phyloP scores from a whole-genome alignment of 805 yeast species.

The Metschnikowia borealis region DNA sequence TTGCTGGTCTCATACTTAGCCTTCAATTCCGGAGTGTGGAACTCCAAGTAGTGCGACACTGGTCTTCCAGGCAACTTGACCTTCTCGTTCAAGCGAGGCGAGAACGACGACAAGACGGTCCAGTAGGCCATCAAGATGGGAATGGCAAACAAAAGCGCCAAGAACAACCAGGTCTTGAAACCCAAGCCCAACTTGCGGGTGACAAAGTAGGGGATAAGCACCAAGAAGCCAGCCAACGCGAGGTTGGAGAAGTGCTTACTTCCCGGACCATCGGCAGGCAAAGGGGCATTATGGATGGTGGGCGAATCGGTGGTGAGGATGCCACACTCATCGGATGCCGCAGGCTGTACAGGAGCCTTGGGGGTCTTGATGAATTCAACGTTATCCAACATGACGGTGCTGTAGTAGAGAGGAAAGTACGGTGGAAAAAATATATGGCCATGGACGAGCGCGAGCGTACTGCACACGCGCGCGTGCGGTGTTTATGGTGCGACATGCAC shows the following conservation, averaged over 20 bases:
- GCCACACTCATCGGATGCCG: constrained; percentile 33
- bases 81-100: constrained; percentile 79
- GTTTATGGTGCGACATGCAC: too few species aligned
- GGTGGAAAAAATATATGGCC: constrained; percentile 1
- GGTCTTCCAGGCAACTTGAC: constrained; percentile 73
- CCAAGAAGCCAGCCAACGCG: constrained; percentile 45
- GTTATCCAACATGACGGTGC: constrained; percentile 31
- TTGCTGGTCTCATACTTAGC: constrained; percentile 52
- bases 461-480: not conserved
- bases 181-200: constrained; percentile 69
- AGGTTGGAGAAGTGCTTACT: constrained; percentile 68
- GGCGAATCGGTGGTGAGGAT: constrained; percentile 47
- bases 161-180: constrained; percentile 59
- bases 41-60: constrained; percentile 74
- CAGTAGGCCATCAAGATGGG: constrained; percentile 82
- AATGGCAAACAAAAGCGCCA: constrained; percentile 49
- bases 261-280: constrained; percentile 92
- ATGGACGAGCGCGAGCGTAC: not conserved
- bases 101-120: constrained; percentile 70
- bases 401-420: not conserved
- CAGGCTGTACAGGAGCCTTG: constrained; percentile 33
- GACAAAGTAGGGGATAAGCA: constrained; percentile 58
- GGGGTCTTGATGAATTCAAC: constrained; percentile 64
- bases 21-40: constrained; percentile 68
- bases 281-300: constrained; percentile 77